Evolutionary conservation across 2,329 filamentous ascomycete genomes (phyloP), one percentile per base, ranked within the genome.

Genomic region (Colletotrichum ledebouriae): DNA sequence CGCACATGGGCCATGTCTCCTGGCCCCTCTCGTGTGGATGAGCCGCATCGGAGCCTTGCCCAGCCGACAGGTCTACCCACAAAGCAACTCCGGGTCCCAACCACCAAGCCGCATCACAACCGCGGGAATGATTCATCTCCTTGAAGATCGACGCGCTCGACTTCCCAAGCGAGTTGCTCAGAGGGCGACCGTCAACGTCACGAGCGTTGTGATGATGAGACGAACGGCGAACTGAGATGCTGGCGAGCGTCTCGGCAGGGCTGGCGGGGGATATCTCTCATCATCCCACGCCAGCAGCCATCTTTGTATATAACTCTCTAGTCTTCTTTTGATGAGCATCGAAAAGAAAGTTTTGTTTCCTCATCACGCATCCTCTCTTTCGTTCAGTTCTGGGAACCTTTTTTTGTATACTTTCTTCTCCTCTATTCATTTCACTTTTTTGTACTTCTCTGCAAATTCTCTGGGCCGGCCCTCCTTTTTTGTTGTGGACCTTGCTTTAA

Each of bases 361-460:
- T 20, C 55, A 59, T 53, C 49, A 63, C 39, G 46, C 68, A 22
- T 59, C 52, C 62, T 64, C 46, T 70, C 64, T 41, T 72, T 69
- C 67, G 57, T 71, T 66, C 53, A 71, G 71, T 72, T 72, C 71
- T 71, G 70, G 67, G 42, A 72, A 71, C 70, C 67, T 67, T 59
- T 5, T 34, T 34, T 34, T 52, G 34, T 39, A 47, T 49, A 37
- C 68, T 60, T 39, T 66, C 33, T 46, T 33, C 56, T 53, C 50
- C 70, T 63, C 39, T 47, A 41, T 71, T 63, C 64, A 22, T 63
- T 57, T 37, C 55, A 29, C 55, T 47, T 37, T 62, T 59, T 60
- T 29, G 34, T 64, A 56, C 49, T 25, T 69, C 53, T 20, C 25
- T 63, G 37, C 67, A 61, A 69, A 64, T 61, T 29, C 55, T 37